These are phyloP conservation scores for Gossypium gossypioides DNA, from an alignment of 441 rosid genomes.

Conservation along the genomic window DNA sequence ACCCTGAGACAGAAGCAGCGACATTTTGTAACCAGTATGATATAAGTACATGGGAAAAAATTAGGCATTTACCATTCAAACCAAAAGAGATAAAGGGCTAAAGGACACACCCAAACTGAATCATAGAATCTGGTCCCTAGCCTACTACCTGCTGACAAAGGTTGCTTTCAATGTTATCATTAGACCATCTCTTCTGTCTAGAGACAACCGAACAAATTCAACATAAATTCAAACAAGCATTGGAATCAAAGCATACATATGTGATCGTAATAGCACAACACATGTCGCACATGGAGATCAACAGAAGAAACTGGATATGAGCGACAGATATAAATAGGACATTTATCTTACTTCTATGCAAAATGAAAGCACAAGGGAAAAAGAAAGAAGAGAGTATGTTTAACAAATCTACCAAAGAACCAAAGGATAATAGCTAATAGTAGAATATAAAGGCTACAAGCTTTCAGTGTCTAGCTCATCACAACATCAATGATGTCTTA, in stretches of 20 bases:
- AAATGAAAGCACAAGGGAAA: background rate
- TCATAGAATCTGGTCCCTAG: slow-evolving; percentile 26
- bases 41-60: background rate
- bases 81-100: slow-evolving; percentile 21
- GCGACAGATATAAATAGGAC: background rate
- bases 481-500: background rate
- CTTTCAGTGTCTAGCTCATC: background rate
- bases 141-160: slow-evolving; percentile 26
- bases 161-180: slow-evolving; percentile 32
- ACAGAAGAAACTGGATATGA: slow-evolving; percentile 5
- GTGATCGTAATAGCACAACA: slow-evolving; percentile 14
- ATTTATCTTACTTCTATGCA: background rate
- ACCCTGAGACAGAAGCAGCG: slow-evolving; percentile 42
- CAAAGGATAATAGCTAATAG: background rate
- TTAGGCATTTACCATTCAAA: slow-evolving; percentile 14
- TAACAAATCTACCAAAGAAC: background rate
- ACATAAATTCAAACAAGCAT: slow-evolving; percentile 18
- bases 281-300: slow-evolving; percentile 11
- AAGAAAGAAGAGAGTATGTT: background rate
- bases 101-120: slow-evolving; percentile 23
- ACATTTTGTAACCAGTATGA: background rate
- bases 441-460: background rate
- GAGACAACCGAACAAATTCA: slow-evolving; percentile 16
- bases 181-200: slow-evolving; percentile 20
- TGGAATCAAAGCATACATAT: slow-evolving; percentile 11